Base-by-base conservation (phyloP, 1,284 basidiomycete genomes). In the Gastroboletus turbinatus region DNA sequence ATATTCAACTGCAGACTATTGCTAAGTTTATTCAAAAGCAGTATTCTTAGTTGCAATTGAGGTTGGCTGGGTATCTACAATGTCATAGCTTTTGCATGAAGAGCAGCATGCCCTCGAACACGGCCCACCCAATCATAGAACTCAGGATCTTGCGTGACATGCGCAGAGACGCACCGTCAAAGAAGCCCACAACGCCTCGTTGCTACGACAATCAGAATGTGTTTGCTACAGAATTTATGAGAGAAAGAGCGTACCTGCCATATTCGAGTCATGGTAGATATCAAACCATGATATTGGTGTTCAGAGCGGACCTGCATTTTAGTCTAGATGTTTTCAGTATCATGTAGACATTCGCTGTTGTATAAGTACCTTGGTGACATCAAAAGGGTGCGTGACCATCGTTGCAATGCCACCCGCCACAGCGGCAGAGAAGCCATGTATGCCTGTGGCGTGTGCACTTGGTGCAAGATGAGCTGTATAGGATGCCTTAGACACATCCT, bases 1-100 rank as follows among this genome's bases (percentile, higher is more conserved):
- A 98, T 73, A 98, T 99, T 61, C 96, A 98, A 75, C 79, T 98
- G 50, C 89, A 96, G 75, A 99, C 97, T 0, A 98, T 99, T 66
- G 94, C 95, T 35, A 97, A 92, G 76, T 88, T 89, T 65, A 82
- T 96, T 59, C 87, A 93, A 73, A 92, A 91, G 74, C 80, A 92
- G 67, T 85, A 91, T 58, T 81, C 82, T 63, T 82, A 66, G 49
- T 48, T 30, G 35, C 19, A 50, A 32, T 42, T 16, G 2, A 19
- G n/a, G 23, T 45, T 30, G 19, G n/a, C 39, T 25, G 35, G 59
- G 33, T 46, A 52, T 49, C 19, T 33, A 36, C 30, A 45, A 46
- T 44, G 6, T 59, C 49, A 66, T 46, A 48, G 25, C 46, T 71
- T 76, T 63, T 78, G 79, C 65, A 84, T 78, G 57, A 84, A 79